These are phyloP conservation scores for Cydonia oblonga DNA, from an alignment of 331 rosid species.

Conservation along the genomic window DNA sequence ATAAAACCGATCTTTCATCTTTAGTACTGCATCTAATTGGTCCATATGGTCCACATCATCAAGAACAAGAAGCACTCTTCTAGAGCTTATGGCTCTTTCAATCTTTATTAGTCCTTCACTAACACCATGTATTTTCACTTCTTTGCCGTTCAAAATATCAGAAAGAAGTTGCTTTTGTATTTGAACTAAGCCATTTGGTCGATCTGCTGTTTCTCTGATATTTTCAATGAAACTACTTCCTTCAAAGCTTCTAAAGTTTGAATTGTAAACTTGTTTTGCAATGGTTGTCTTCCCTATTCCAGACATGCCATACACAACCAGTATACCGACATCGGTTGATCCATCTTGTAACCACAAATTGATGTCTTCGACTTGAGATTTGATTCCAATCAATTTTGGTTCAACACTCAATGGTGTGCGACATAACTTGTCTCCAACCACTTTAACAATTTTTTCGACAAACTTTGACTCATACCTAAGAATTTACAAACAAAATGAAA, in stretches of 20 bases:
- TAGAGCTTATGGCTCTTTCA: neutral
- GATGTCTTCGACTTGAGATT: neutral
- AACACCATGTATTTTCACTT: neutral
- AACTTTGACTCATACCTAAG: constrained; percentile 8
- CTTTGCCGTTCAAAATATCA: neutral
- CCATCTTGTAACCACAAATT: neutral
- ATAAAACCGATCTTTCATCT: neutral
- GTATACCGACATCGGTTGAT: neutral
- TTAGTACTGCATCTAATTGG: neutral
- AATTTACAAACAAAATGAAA: neutral
- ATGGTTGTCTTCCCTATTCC: constrained; percentile 17
- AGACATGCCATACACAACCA: neutral
- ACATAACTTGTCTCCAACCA: neutral
- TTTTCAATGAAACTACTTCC: constrained; percentile 3
- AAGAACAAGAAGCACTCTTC: neutral
- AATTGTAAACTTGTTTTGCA: neutral
- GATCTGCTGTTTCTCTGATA: neutral
- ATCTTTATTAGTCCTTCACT: neutral
- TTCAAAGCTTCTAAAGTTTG: neutral
- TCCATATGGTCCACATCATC: constrained; percentile 12
- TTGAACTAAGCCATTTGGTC: neutral
- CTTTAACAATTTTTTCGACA: neutral
- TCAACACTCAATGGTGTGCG: neutral
- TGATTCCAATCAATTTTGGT: neutral
- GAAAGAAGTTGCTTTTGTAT: neutral